Evolutionary conservation across 345 rosid species (phyloP), one percentile per base, ranked within the genome.

Genomic region (Arabidopsis suecica): DNA sequence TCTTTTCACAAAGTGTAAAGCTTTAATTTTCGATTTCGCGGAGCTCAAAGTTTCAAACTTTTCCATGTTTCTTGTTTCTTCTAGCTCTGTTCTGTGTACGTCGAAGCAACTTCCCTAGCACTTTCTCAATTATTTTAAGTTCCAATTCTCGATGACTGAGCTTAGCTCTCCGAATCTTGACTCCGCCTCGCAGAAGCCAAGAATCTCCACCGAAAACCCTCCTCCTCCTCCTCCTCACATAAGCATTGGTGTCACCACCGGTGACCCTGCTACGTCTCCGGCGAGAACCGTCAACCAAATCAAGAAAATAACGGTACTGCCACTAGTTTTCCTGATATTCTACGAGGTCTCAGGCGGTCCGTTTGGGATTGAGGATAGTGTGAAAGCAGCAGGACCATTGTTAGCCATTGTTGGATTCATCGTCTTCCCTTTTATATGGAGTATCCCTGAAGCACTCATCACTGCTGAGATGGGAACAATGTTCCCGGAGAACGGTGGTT

Each of bases 401-500:
- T 62, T 91, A 49, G 86, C 97, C 3, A 88, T 91, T 51, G 61
- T 83, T 2, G 92, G 92, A 0, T 87, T 91, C 69, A 61, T 91
- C 72, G 10, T 88, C 12, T 88, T 88, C 65, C 94, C 97, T 4
- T 40, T 91, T n/a, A 57, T 88, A 80, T 91, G 94, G 94, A 91
- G 96, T 57, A 59, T 88, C 54, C 94, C 97, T 1, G 94, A 89
- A 64, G 92, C 97, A 6, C 68, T 91, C 13, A 89, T 89, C 53
- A 91, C 94, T 1, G 92, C 94, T 4, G 94, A 89, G 79, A 83
- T 87, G 89, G 91, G 92, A 34, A 91, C 94, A 3, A 86, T 91
- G 92, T 87, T 89, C 64, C 97, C 97, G 0, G 97, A 91, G 71
- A 91, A 91, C 61, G 89, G 94, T 5, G 94, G 94, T 30, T 89